These are phyloP conservation scores for Pseudoneurospora amorphoporcata DNA, from an alignment of 495 filamentous ascomycete genomes.

Conservation along the genomic window DNA sequence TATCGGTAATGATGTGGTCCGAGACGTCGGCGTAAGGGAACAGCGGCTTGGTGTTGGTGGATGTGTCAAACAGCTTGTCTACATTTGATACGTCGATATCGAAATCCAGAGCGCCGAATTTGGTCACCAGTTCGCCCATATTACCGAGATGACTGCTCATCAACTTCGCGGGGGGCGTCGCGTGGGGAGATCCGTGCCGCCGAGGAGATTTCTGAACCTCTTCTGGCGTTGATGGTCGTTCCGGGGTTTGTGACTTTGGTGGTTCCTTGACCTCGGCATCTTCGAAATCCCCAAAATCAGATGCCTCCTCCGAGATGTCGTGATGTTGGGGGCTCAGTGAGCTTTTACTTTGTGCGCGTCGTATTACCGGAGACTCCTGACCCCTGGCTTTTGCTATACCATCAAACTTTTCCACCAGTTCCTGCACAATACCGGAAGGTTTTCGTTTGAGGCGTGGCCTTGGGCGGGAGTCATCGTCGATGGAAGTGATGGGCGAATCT, in stretches of 20 bases:
- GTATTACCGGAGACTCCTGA: conserved; percentile 16
- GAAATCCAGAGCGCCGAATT: conserved; percentile 25
- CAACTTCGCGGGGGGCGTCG: neutral
- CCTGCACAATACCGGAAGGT: conserved; percentile 33
- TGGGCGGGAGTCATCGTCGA: conserved; percentile 37
- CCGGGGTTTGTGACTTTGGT: neutral
- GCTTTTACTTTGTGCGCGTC: conserved; percentile 8
- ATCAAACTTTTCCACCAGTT: conserved; percentile 39
- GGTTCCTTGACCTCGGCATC: conserved; percentile 30
- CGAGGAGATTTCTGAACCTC: neutral
- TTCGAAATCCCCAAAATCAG: conserved; percentile 45
- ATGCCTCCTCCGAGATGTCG: conserved; percentile 20
- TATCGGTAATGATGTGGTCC: conserved; percentile 34
- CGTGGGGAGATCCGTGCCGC: neutral
- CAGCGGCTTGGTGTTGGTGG: neutral
- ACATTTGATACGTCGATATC: conserved; percentile 31
- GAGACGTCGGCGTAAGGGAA: conserved; percentile 11
- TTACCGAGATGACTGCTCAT: neutral
- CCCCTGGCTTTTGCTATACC: conserved; percentile 28
- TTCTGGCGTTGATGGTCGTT: neutral
- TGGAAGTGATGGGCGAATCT: conserved; percentile 44
- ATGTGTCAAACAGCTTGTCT: conserved; percentile 31
- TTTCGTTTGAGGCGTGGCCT: conserved; percentile 18
- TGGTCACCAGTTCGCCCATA: conserved; percentile 13
- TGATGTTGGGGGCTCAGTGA: conserved; percentile 1